Evolutionary conservation across 208 protist species (phyloP), one percentile per base, ranked within the genome.

Genomic region (Wallacemonas sp.): DNA sequence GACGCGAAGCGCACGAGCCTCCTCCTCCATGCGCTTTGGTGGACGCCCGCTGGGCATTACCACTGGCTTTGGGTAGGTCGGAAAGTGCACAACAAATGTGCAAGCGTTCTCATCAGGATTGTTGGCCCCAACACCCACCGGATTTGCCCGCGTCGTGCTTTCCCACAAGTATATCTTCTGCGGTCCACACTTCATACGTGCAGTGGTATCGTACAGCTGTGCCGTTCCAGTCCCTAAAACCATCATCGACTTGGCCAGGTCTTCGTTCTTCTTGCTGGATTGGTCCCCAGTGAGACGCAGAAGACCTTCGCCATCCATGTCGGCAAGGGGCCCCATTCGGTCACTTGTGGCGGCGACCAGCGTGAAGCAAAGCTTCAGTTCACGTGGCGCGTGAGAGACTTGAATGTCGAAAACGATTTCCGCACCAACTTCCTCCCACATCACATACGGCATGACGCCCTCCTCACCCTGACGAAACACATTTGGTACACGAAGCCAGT

Each of bases 311-410:
- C 63, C 73, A 19, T 65, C 57, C 2, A 73, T 45, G 24, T 68
- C 68, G n/a, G 19, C 29, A 3, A 79, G 61, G 17, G 38, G 22
- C 19, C 22, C 45, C 12, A 82, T 52, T 13, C 68, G 58, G 36
- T 88, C 78, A 1, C 54, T 65, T 6, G 66, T 45, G 0, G 63
- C 67, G 3, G 72, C 80, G 12, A 83, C 36, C 3, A 89, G 64
- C 12, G 76, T 75, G 48, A 93, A 79, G 42, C 84, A 91, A 17
- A 93, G 33, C 55, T 80, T 89, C 1, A 82, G 10, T 52, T 89
- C 87, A n/a, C 81, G 54, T 24, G 82, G 87, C 0, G 57, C 38
- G 59, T 85, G 52, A 10, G 66, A 85, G 2, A 86, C 19, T 48
- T 58, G 36, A 2, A 77, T 55, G 62, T 73, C 71, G 67, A 81